Evolutionary conservation across 768 basidiomycete genomes (phyloP).

Genomic region (Tricholoma bakamatsutake): DNA sequence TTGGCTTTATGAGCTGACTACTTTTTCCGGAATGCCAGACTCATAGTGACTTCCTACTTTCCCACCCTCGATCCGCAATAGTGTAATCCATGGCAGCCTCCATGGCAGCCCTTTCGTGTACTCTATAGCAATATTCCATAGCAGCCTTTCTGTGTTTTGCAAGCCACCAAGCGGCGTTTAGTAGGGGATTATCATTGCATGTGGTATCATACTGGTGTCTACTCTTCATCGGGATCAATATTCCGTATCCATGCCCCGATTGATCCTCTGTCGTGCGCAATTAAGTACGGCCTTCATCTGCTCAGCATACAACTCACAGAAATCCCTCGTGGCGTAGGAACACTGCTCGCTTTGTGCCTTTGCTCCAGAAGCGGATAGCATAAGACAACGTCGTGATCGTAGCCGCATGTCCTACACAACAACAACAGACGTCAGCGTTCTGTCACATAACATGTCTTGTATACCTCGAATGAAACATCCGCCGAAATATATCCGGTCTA

Average conservation of each 20-base stretch:
- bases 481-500: slow-evolving; percentile 97
- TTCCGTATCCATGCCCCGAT: slow-evolving; percentile 99
- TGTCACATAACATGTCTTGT: slow-evolving; percentile 20
- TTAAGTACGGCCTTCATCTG: slow-evolving; percentile 10
- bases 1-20: slow-evolving; percentile 1
- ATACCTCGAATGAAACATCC: slow-evolving; percentile 96
- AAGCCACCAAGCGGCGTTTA: background rate
- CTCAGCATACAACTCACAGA: slow-evolving; percentile 53
- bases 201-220: background rate
- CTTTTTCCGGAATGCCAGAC: slow-evolving; percentile 7
- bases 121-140: too few species aligned
- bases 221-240: slow-evolving; percentile 50
- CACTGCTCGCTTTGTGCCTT: slow-evolving; percentile 91
- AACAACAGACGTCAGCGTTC: too few species aligned
- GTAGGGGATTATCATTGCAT: background rate
- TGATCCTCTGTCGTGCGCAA: slow-evolving; percentile 54
- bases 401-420: slow-evolving; percentile 85
- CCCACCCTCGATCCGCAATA: too few species aligned
- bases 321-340: slow-evolving; percentile 98
- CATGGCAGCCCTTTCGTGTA: too few species aligned
- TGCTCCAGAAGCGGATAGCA: slow-evolving; percentile 99
- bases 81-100: too few species aligned
- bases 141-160: too few species aligned
- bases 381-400: slow-evolving; percentile 97
- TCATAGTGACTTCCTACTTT: slow-evolving; percentile 18